Conservation (phyloP, 2,329 filamentous ascomycete species). For the Juglanconis juglandina region DNA sequence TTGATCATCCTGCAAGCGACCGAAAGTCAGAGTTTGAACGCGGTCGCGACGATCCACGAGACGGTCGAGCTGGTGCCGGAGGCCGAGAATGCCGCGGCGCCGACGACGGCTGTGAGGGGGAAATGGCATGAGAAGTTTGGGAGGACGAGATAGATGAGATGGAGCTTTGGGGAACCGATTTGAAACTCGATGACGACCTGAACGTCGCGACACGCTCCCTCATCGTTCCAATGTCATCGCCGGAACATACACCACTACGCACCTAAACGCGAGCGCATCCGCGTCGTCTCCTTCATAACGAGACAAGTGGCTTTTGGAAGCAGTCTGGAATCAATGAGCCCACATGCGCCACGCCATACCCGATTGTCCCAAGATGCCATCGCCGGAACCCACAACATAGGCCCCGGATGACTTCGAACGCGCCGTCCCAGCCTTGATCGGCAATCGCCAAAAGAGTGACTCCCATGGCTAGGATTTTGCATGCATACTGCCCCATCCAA, state of each 20-base stretch:
- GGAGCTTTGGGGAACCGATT: not conserved
- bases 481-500: not conserved
- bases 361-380: not conserved
- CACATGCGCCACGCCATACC: not conserved
- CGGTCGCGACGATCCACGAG: slow-evolving; percentile 57
- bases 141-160: slow-evolving; percentile 40
- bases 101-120: slow-evolving; percentile 35
- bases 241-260: not conserved
- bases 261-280: too few species aligned
- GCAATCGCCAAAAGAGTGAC: not conserved
- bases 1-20: slow-evolving; percentile 49
- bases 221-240: not conserved
- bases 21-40: slow-evolving; percentile 34
- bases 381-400: too few species aligned
- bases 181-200: not conserved
- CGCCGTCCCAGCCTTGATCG: not conserved
- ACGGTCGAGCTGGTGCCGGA: slow-evolving; percentile 57
- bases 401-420: not conserved
- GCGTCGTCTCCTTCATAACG: not conserved
- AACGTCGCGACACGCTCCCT: not conserved
- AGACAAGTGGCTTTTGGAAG: not conserved
- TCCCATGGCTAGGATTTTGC: not conserved
- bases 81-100: slow-evolving; percentile 23
- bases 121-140: slow-evolving; percentile 63
- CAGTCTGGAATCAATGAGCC: not conserved